A percentile compares a stretch with the other conserved stretches of the same genome.
Conservation (phyloP, 2,329 filamentous ascomycete genomes). For the Cytospora piceae region DNA sequence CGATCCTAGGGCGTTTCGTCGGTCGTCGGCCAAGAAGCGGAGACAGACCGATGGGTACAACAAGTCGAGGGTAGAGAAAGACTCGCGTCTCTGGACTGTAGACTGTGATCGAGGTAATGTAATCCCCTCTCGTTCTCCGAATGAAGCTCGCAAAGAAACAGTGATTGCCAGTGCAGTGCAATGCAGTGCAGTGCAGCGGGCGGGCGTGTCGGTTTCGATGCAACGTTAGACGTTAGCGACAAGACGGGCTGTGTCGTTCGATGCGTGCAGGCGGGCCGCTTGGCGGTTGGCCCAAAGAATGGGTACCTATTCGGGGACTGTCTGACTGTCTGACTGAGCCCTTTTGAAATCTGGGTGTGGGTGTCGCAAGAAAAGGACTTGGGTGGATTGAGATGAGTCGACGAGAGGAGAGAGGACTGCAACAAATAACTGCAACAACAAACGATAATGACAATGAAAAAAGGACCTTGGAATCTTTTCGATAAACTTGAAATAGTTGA, state of each 20-base stretch:
- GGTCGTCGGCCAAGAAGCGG: neutral
- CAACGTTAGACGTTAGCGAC: neutral
- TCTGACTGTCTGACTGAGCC: neutral
- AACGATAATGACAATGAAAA: neutral
- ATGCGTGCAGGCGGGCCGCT: neutral
- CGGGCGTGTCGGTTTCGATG: neutral
- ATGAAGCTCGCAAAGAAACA: neutral
- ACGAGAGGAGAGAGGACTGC: too few species aligned
- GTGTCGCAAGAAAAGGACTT: neutral
- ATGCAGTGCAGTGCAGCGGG: neutral
- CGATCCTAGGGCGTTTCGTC: neutral
- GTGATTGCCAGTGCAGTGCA: neutral
- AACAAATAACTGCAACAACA: too few species aligned
- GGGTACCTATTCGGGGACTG: neutral
- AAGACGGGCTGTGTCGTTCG: neutral
- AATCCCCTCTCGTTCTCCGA: neutral
- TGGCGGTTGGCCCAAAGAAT: neutral
- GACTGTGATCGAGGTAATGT: neutral
- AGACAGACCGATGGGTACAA: neutral
- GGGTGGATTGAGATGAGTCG: too few species aligned
- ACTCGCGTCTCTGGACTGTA: conserved; percentile 6
- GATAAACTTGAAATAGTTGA: conserved; percentile 2
- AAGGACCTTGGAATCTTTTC: too few species aligned
- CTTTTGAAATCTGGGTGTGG: neutral
- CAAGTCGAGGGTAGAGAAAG: neutral